Conservation (phyloP, 805 yeast genomes). For the Suhomyces pyralidae region DNA sequence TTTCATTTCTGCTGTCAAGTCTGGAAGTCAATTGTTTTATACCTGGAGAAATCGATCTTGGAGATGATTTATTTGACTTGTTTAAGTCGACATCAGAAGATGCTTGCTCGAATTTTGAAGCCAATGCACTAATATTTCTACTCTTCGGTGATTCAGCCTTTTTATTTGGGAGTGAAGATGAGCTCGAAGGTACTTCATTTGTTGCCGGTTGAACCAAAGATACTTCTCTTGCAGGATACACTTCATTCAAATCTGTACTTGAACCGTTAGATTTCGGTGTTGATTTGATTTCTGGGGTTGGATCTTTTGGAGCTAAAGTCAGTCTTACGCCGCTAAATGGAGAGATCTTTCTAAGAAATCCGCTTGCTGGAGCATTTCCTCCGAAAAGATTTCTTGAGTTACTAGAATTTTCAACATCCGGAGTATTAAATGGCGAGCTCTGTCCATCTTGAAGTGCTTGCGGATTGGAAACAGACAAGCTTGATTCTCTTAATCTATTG, state of each 20-base stretch:
- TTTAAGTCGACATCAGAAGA: background rate
- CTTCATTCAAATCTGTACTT: background rate
- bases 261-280: background rate
- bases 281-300: background rate
- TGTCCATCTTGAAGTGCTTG: background rate
- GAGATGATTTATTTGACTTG: slow-evolving; percentile 5
- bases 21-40: slow-evolving; percentile 26
- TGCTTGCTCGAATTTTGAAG: slow-evolving; percentile 22
- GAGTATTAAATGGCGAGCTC: background rate
- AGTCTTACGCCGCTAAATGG: slow-evolving; percentile 10
- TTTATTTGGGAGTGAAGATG: slow-evolving; percentile 1
- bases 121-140: slow-evolving; percentile 16
- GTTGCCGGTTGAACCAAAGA: slow-evolving; percentile 2
- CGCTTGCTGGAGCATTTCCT: slow-evolving; percentile 6
- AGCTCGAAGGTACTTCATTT: background rate
- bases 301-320: background rate
- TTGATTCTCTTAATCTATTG: slow-evolving; percentile 41
- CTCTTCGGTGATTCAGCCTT: slow-evolving; percentile 11
- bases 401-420: background rate
- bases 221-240: slow-evolving; percentile 3
- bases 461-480: background rate
- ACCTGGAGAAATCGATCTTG: slow-evolving; percentile 14
- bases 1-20: slow-evolving; percentile 18
- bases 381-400: slow-evolving; percentile 1
- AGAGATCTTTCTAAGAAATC: slow-evolving; percentile 12